A percentile compares a stretch with the other conserved stretches of the same genome.
phyloP scores from a whole-genome alignment of 2,329 filamentous ascomycete genomes.

The Phaeosphaeriaceae sp. region DNA sequence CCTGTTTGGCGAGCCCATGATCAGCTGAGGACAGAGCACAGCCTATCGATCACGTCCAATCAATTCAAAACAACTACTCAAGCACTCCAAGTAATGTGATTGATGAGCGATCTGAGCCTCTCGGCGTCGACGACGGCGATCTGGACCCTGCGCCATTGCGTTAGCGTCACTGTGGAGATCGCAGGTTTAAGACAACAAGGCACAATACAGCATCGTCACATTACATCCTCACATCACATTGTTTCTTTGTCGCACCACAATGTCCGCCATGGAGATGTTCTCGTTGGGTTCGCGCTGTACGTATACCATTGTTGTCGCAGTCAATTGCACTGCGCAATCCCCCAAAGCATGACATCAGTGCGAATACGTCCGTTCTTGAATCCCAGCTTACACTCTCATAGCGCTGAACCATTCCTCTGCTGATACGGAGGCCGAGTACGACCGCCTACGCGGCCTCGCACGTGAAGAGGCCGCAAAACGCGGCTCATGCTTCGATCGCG shows the following conservation, averaged over 20 bases:
- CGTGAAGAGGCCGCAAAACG: slow-evolving; percentile 82
- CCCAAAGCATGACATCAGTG: neutral
- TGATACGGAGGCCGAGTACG: slow-evolving; percentile 80
- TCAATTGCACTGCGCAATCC: neutral
- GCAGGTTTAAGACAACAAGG: slow-evolving; percentile 18
- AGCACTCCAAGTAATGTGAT: slow-evolving; percentile 1
- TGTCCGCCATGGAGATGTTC: slow-evolving; percentile 44
- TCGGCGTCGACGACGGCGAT: slow-evolving; percentile 10
- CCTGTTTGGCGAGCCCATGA: neutral
- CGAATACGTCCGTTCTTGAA: neutral
- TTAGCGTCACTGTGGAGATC: slow-evolving; percentile 22
- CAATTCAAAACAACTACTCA: neutral
- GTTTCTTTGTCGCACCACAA: slow-evolving; percentile 22
- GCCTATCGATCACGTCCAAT: neutral
- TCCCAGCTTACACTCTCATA: slow-evolving; percentile 18
- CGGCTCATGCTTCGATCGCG: slow-evolving; percentile 73
- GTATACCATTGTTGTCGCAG: slow-evolving; percentile 6
- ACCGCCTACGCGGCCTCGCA: slow-evolving; percentile 84
- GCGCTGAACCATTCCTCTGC: slow-evolving; percentile 45
- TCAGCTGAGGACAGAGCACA: slow-evolving; percentile 5
- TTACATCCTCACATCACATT: slow-evolving; percentile 3
- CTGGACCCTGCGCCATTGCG: slow-evolving; percentile 31
- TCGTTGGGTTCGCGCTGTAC: slow-evolving; percentile 47
- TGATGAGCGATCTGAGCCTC: neutral
- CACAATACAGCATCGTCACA: slow-evolving; percentile 12